Evolutionary conservation across 2,329 filamentous ascomycete species (phyloP), one percentile per base, ranked within the genome.

Genomic region (Waltergamsia citrina): DNA sequence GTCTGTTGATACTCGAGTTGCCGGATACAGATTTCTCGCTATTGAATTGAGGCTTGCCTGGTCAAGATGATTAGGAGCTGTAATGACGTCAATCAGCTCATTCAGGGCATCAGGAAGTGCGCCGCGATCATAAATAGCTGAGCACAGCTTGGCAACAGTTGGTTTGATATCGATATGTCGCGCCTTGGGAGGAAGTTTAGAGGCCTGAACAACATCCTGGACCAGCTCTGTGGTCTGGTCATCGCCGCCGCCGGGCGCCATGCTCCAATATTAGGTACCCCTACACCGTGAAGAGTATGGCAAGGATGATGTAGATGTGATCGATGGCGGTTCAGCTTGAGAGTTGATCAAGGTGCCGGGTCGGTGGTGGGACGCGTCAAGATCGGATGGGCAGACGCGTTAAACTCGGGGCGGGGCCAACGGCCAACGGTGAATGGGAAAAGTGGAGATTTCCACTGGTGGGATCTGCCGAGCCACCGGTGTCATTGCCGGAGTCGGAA

Each of bases 1-100:
- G 36, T 74, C 64, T 22, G 71, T 63, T 10, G 71, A 52, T n/a
- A 93, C 68, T 27, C 66, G 67, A 25, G 68, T 65, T n/a, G 71
- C 67, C 3, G 86, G 85, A 53, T 90, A 93, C 32, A 93, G 61
- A 39, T 81, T 84, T 42, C 78, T 83, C 45, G 86, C 57, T 32
- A 93, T 62, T 19, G 67, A 71, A 11, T 72, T 77, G 19, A 81
- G 66, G 43, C 78, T 86, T 19, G 77, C 77, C 55, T 92, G 86
- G 52, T 92, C 85, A 16, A 94, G 69, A 44, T 79, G 64, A 44
- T 68, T 83, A 30, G 77, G 77, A 16, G 65, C 63, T 15, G 78
- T 79, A 43, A 85, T 57, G 36, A 90, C 63, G 38, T 78, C 70
- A 43, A 92, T 59, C 21, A 93, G 63, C 34, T 69, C 64, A 35